Evolutionary conservation across 495 filamentous ascomycete species (phyloP).

Genomic region (Cryomyces antarcticus): DNA sequence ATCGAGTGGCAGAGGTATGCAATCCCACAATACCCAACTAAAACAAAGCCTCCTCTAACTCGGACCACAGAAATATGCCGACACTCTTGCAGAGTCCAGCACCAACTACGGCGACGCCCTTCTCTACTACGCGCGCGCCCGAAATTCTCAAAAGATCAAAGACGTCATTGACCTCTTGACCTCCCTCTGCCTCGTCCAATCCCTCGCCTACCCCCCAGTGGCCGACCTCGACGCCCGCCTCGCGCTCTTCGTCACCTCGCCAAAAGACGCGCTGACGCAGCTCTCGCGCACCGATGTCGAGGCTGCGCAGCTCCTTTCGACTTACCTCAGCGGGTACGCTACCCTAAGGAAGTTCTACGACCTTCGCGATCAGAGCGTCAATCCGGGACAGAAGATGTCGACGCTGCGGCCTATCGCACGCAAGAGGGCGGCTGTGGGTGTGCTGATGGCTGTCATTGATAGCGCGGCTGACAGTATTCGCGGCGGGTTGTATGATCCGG

Average conservation of each 20-base stretch:
- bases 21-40: not conserved
- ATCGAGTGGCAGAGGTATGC: slow-evolving; percentile 55
- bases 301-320: slow-evolving; percentile 59
- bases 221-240: slow-evolving; percentile 49
- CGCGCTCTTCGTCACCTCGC: slow-evolving; percentile 39
- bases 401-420: slow-evolving; percentile 16
- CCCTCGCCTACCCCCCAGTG: slow-evolving; percentile 49
- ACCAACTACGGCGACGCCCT: slow-evolving; percentile 63
- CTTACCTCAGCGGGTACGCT: slow-evolving; percentile 75
- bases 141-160: slow-evolving; percentile 50
- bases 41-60: not conserved
- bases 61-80: slow-evolving; percentile 46
- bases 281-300: slow-evolving; percentile 48
- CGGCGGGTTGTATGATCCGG: slow-evolving; percentile 66
- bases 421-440: slow-evolving; percentile 44
- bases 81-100: slow-evolving; percentile 40
- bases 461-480: slow-evolving; percentile 77
- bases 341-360: slow-evolving; percentile 75
- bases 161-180: slow-evolving; percentile 70
- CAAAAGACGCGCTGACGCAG: slow-evolving; percentile 40
- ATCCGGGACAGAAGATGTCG: slow-evolving; percentile 21
- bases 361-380: slow-evolving; percentile 46
- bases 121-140: slow-evolving; percentile 69
- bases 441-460: slow-evolving; percentile 56
- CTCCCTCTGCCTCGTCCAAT: slow-evolving; percentile 67